A percentile compares a stretch with the other conserved stretches of the same genome.
These are phyloP conservation scores for Rutstroemia sp. DNA, from an alignment of 2,329 filamentous ascomycete species.

Conservation along the genomic window DNA sequence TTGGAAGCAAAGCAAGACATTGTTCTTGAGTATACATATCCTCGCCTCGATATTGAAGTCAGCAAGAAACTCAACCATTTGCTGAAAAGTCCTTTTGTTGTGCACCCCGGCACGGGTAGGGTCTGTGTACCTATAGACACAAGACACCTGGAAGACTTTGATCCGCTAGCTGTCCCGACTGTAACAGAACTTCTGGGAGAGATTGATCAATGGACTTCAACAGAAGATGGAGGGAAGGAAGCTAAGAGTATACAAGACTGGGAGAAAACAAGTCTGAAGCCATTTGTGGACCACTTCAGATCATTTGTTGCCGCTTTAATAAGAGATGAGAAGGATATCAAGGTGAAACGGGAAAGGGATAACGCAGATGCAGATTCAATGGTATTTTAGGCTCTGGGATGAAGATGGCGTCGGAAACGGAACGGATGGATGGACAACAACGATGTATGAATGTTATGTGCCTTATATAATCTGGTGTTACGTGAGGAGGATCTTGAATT, in stretches of 20 bases:
- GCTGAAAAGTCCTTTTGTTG: constrained; percentile 92
- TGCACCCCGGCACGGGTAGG: constrained; percentile 88
- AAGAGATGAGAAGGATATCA: constrained; percentile 60
- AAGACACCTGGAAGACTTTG: constrained; percentile 67
- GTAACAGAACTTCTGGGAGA: constrained; percentile 74
- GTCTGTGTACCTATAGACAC: constrained; percentile 94
- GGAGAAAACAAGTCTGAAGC: constrained; percentile 94
- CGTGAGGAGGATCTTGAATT: neutral
- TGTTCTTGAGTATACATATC: constrained; percentile 95
- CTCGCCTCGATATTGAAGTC: constrained; percentile 91
- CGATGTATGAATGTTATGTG: neutral
- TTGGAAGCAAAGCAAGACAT: constrained; percentile 92
- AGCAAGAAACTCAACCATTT: constrained; percentile 97
- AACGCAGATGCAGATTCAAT: constrained; percentile 48
- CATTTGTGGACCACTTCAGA: constrained; percentile 85
- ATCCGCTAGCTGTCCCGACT: constrained; percentile 83
- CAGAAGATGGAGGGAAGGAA: constrained; percentile 37
- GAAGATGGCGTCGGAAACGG: neutral
- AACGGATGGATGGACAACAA: neutral
- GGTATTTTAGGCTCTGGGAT: constrained; percentile 47
- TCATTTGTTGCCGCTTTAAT: constrained; percentile 71
- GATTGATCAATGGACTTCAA: constrained; percentile 71
- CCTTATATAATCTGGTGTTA: neutral
- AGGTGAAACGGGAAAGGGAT: constrained; percentile 42
- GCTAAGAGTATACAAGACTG: constrained; percentile 64